Conservation (phyloP, 768 basidiomycete species). For the Lyophyllum semitale region DNA sequence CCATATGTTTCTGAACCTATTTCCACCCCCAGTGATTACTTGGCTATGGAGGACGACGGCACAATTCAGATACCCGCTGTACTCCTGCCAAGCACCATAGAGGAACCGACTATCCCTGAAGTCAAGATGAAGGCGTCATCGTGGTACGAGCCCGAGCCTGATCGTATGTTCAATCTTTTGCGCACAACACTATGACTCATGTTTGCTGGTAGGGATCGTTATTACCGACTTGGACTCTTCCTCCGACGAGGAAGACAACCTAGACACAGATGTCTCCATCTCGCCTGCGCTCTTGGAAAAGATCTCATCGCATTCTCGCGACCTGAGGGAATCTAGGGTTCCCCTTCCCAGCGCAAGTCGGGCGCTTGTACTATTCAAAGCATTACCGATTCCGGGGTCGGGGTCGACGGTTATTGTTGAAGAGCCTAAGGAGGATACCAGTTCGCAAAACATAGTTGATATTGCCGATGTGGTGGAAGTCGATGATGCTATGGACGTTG, state of each 20-base stretch:
- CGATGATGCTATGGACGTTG: slow-evolving; percentile 60
- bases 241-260: slow-evolving; percentile 43
- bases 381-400: slow-evolving; percentile 29
- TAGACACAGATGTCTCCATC: slow-evolving; percentile 33
- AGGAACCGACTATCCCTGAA: slow-evolving; percentile 49
- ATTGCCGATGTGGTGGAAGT: slow-evolving; percentile 18
- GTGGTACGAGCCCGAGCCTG: slow-evolving; percentile 72
- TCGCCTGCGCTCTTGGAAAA: slow-evolving; percentile 47
- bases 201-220: slow-evolving; percentile 53
- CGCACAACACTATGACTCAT: slow-evolving; percentile 1
- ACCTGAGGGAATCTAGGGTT: slow-evolving; percentile 13
- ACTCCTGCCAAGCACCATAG: slow-evolving; percentile 35
- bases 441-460: background rate
- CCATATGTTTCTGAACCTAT: slow-evolving; percentile 14
- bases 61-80: slow-evolving; percentile 1
- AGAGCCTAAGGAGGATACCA: slow-evolving; percentile 16
- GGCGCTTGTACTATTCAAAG: slow-evolving; percentile 59
- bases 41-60: slow-evolving; percentile 11
- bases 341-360: slow-evolving; percentile 31
- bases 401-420: slow-evolving; percentile 1
- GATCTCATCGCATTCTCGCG: slow-evolving; percentile 34
- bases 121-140: slow-evolving; percentile 63
- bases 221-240: slow-evolving; percentile 60
- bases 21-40: slow-evolving; percentile 2
- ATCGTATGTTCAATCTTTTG: slow-evolving; percentile 47